Evolutionary conservation across 2,329 filamentous ascomycete genomes (phyloP).

Genomic region (Ophiostoma perfectum): DNA sequence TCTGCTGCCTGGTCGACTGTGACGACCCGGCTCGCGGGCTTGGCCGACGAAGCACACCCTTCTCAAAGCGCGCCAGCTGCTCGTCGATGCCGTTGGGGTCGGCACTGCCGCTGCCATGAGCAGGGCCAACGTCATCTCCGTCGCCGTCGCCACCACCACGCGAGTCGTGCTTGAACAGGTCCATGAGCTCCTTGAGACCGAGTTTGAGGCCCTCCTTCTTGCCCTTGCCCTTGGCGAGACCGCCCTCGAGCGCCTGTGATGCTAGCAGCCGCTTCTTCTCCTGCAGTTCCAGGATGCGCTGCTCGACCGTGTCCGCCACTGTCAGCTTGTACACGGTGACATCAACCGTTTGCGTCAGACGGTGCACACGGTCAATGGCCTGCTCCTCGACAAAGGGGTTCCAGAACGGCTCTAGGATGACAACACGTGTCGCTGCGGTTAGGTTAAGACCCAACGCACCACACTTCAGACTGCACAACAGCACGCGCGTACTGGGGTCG

Average conservation of each 20-base stretch:
- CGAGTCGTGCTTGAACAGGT: slow-evolving; percentile 70
- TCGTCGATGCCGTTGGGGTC: not conserved
- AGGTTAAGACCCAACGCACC: slow-evolving; percentile 89
- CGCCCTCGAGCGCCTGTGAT: slow-evolving; percentile 83
- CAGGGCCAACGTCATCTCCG: not conserved
- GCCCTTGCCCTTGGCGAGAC: slow-evolving; percentile 40
- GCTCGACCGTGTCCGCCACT: slow-evolving; percentile 80
- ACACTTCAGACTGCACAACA: slow-evolving; percentile 91
- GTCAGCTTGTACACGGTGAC: slow-evolving; percentile 95
- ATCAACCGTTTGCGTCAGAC: slow-evolving; percentile 93
- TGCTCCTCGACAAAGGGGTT: slow-evolving; percentile 99
- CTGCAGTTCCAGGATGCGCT: slow-evolving; percentile 89
- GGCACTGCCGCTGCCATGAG: not conserved
- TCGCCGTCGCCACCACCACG: slow-evolving; percentile 14
- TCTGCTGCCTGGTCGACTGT: not conserved
- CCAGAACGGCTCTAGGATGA: slow-evolving; percentile 98
- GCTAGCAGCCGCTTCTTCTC: slow-evolving; percentile 89
- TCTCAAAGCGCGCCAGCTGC: slow-evolving; percentile 12
- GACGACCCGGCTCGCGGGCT: not conserved
- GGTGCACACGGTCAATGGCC: slow-evolving; percentile 95
- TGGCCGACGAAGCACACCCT: slow-evolving; percentile 21
- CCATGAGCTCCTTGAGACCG: slow-evolving; percentile 87
- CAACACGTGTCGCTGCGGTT: slow-evolving; percentile 85
- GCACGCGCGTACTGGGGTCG: slow-evolving; percentile 67
- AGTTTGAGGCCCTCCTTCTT: slow-evolving; percentile 64